Conservation (phyloP, 768 basidiomycete species). For the Krasilnikovozyma curviuscula region DNA sequence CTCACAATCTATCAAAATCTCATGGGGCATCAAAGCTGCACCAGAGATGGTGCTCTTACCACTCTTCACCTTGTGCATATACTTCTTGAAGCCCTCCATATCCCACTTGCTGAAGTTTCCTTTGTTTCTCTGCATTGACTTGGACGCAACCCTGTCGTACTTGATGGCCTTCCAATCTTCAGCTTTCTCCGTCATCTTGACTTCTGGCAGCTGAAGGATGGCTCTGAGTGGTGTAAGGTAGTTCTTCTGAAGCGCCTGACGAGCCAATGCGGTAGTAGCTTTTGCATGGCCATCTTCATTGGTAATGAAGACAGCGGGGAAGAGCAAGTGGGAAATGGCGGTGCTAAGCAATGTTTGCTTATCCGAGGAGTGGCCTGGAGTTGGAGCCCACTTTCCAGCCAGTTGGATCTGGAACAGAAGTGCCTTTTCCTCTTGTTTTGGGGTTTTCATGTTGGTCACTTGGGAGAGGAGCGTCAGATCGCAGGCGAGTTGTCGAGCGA, state of each 20-base stretch:
- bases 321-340: slow-evolving; percentile 40
- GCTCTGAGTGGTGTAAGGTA: slow-evolving; percentile 41
- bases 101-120: slow-evolving; percentile 41
- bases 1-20: slow-evolving; percentile 34
- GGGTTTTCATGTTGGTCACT: slow-evolving; percentile 24
- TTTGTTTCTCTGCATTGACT: slow-evolving; percentile 44
- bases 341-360: slow-evolving; percentile 45
- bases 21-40: slow-evolving; percentile 47
- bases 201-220: slow-evolving; percentile 35
- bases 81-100: slow-evolving; percentile 36
- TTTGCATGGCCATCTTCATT: slow-evolving; percentile 26
- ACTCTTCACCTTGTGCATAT: slow-evolving; percentile 38
- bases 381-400: slow-evolving; percentile 53
- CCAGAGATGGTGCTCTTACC: slow-evolving; percentile 43
- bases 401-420: slow-evolving; percentile 35
- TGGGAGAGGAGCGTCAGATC: slow-evolving; percentile 33
- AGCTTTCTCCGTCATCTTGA: slow-evolving; percentile 43
- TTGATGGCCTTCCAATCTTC: slow-evolving; percentile 27
- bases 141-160: slow-evolving; percentile 33
- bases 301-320: slow-evolving; percentile 20
- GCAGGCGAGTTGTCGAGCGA: slow-evolving; percentile 34
- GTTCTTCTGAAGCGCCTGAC: slow-evolving; percentile 42
- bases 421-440: neutral
- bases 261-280: too few relatives aligned
- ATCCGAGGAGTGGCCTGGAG: slow-evolving; percentile 41